Evolutionary conservation across 192 early-diverging fungal species (phyloP), one percentile per base, ranked within the genome.

Genomic region (Cladochytrium replicatum): DNA sequence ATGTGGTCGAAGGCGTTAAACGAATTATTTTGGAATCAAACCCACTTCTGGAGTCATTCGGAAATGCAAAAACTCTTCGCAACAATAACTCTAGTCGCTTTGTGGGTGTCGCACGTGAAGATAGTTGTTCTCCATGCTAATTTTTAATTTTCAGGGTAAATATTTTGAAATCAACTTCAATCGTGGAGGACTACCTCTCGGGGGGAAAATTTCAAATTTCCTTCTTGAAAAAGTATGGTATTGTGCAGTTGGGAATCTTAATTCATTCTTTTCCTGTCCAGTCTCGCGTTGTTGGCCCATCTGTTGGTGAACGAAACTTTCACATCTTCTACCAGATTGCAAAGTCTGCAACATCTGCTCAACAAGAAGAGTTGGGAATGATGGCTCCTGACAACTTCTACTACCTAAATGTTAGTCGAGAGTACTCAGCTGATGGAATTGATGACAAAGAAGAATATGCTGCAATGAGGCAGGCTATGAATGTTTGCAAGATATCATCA

Each of bases 1-100:
- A 59, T 28, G 71, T 86, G 40, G 95, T 99, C 45, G 81, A 91
- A 46, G 82, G 93, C 56, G 88, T 99, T 60, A 99, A 99, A 65
- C 80, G 89, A 45, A 97, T 99, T 83, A 96, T 99, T 43, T 67
- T 99, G 50, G 96, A 87, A n/a, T 96, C 93, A 3, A 99, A 99
- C 65, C 96, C 96, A 23, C 66, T 99, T 29, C 77, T 99, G 13
- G 96, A 99, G 65, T 88, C 88, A 50, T 99, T 99, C 74, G 96
- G 96, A 21, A 96, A 94, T 60, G 96, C 96, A 48, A 99, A 99
- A 63, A 99, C 96, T 0, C 64, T 99, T 46, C 80, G 90, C 52
- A 99, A 99, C 71, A 94, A 97, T 72, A 99, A 99, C 63, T 96
- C 92, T 13, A 89, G 85, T 80, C 85, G 96, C 38, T 94, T 96